Evolutionary conservation across 139 green algal genomes (phyloP).

Genomic region (Chlorella sp.): DNA sequence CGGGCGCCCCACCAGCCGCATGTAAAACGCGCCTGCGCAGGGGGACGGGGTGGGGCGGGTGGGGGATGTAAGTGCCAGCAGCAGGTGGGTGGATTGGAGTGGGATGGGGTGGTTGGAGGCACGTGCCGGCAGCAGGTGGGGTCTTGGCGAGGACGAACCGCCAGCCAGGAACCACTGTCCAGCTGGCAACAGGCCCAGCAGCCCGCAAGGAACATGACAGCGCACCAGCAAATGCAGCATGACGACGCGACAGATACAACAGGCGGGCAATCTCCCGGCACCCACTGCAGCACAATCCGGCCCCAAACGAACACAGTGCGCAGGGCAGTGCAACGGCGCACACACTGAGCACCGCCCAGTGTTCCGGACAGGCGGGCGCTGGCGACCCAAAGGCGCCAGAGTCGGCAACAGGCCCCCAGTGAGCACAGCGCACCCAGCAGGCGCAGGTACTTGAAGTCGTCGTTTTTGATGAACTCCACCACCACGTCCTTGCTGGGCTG

Average conservation of each 20-base stretch:
- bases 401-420: no score
- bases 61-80: not conserved
- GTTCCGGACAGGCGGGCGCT: no score
- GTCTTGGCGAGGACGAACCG: not conserved
- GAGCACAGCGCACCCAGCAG: slow-evolving; percentile 69
- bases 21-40: slow-evolving; percentile 95
- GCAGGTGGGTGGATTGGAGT: not conserved
- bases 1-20: slow-evolving; percentile 89
- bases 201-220: not conserved
- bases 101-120: not conserved
- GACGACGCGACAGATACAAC: no score
- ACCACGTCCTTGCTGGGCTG: slow-evolving; percentile 98
- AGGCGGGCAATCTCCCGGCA: no score
- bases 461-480: slow-evolving; percentile 98
- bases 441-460: slow-evolving; percentile 97
- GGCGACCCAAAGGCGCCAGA: no score
- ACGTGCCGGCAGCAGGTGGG: not conserved
- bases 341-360: not conserved
- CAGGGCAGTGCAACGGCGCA: no score
- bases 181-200: not conserved
- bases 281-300: no score
- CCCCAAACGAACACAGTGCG: no score
- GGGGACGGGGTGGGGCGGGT: no score
- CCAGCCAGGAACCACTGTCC: not conserved
- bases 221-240: not conserved